A percentile compares a stretch with the other conserved stretches of the same genome.
Evolutionary conservation across 768 basidiomycete genomes (phyloP).

Genomic region (Chiua virens): DNA sequence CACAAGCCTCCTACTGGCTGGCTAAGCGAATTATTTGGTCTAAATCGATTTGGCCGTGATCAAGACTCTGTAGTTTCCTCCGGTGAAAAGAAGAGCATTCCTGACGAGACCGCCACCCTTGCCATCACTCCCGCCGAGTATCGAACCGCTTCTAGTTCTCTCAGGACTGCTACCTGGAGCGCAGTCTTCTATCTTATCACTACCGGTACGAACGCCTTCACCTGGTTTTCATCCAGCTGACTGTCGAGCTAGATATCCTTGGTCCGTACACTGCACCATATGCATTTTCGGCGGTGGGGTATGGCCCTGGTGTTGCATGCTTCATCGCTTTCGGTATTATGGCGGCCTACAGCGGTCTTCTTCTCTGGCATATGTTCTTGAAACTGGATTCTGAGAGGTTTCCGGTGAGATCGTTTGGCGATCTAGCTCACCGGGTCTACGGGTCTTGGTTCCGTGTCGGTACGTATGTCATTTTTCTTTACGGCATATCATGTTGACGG

Average conservation of each 20-base stretch:
- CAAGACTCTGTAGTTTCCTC: slow-evolving; percentile 32
- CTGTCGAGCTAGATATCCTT: slow-evolving; percentile 44
- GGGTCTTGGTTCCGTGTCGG: slow-evolving; percentile 46
- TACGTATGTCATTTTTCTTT: slow-evolving; percentile 8
- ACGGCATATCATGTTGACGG: no score
- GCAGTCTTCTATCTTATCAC: slow-evolving; percentile 57
- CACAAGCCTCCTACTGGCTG: slow-evolving; percentile 11
- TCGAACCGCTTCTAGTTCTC: slow-evolving; percentile 44
- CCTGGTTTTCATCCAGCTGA: not conserved
- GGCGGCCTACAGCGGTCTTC: slow-evolving; percentile 56
- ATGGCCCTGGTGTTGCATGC: slow-evolving; percentile 50
- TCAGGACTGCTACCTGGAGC: slow-evolving; percentile 51
- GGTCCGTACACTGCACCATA: slow-evolving; percentile 63
- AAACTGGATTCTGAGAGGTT: slow-evolving; percentile 56
- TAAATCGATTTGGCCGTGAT: slow-evolving; percentile 19
- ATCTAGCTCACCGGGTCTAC: slow-evolving; percentile 55
- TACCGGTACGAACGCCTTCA: slow-evolving; percentile 31
- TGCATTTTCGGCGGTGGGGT: slow-evolving; percentile 59
- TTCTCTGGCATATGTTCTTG: slow-evolving; percentile 56
- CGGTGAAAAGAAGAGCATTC: slow-evolving; percentile 21
- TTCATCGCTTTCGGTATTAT: slow-evolving; percentile 30
- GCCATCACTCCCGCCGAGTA: slow-evolving; percentile 33
- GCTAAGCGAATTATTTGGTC: slow-evolving; percentile 19
- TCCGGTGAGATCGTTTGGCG: slow-evolving; percentile 49
- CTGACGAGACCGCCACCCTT: slow-evolving; percentile 12